These are phyloP conservation scores for Rubroboletus pulcherrimus DNA, from an alignment of 768 basidiomycete species.

Conservation along the genomic window DNA sequence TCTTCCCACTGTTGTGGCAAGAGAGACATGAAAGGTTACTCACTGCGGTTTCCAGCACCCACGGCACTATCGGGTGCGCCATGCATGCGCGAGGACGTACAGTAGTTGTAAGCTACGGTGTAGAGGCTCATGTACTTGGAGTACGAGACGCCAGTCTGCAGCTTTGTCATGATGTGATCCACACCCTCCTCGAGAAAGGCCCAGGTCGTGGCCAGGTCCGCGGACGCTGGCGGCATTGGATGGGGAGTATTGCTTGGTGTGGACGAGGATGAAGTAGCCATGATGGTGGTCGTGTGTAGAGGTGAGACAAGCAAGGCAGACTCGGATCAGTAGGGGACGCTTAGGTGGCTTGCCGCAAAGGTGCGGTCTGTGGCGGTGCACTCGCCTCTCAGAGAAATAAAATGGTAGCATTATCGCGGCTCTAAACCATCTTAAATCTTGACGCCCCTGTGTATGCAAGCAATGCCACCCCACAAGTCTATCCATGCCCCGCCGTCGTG, in stretches of 20 bases:
- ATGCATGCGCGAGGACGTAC: constrained; percentile 83
- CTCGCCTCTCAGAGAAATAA: not conserved
- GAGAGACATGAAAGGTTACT: constrained; percentile 28
- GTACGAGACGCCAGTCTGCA: constrained; percentile 85
- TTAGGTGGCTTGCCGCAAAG: constrained; percentile 17
- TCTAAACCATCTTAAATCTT: constrained; percentile 49
- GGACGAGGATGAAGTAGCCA: constrained; percentile 31
- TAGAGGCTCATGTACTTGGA: constrained; percentile 86
- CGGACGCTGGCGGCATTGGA: constrained; percentile 60
- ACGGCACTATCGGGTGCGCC: constrained; percentile 37
- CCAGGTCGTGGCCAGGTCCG: constrained; percentile 86
- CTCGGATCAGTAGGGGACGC: constrained; percentile 10
- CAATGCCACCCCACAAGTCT: constrained; percentile 85
- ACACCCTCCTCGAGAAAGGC: constrained; percentile 79
- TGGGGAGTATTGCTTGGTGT: constrained; percentile 31
- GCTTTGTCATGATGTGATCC: constrained; percentile 90
- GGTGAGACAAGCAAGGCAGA: not conserved
- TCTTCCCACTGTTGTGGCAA: constrained; percentile 22
- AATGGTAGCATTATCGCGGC: not conserved
- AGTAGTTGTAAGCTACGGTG: constrained; percentile 97
- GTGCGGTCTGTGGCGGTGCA: constrained; percentile 30
- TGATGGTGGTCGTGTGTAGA: constrained; percentile 31
- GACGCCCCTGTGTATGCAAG: constrained; percentile 79
- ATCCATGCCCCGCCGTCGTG: constrained; percentile 82
- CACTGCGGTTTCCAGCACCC: constrained; percentile 51